Percentiles rank a stretch among this genome's conserved stretches.
phyloP scores from a whole-genome alignment of 805 yeast genomes.

The Candida montana region DNA sequence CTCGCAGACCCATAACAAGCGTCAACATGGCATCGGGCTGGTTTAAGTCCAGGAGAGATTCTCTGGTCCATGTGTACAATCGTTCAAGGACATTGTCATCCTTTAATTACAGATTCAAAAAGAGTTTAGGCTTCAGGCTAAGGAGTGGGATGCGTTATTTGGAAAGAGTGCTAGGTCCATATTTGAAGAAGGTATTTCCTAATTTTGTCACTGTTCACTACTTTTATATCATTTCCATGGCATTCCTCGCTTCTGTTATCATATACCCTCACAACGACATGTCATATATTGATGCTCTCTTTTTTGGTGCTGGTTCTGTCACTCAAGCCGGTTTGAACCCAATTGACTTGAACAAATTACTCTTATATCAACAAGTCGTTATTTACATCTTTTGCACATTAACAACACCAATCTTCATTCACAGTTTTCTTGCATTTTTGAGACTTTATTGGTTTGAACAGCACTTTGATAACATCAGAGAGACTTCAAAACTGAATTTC shows the following conservation, averaged over 20 bases:
- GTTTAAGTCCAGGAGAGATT: background rate
- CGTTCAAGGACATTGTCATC: slow-evolving; percentile 13
- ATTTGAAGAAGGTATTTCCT: slow-evolving; percentile 35
- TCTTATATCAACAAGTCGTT: slow-evolving; percentile 74
- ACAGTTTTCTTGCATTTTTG: slow-evolving; percentile 68
- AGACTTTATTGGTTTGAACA: slow-evolving; percentile 88
- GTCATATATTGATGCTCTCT: slow-evolving; percentile 72
- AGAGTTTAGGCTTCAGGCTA: slow-evolving; percentile 34
- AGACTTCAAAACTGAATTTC: slow-evolving; percentile 69
- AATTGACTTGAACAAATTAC: slow-evolving; percentile 55
- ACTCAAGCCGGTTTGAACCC: slow-evolving; percentile 95
- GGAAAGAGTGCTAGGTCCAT: slow-evolving; percentile 29
- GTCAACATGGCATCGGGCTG: background rate
- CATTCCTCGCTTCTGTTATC: slow-evolving; percentile 65
- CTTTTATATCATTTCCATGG: slow-evolving; percentile 55
- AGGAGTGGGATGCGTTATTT: slow-evolving; percentile 32
- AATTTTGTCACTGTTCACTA: slow-evolving; percentile 60
- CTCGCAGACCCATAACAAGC: too few species aligned
- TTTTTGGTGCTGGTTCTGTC: slow-evolving; percentile 67
- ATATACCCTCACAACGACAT: slow-evolving; percentile 68
- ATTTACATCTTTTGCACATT: slow-evolving; percentile 58
- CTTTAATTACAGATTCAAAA: slow-evolving; percentile 21
- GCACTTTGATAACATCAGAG: slow-evolving; percentile 76
- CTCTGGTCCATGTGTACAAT: slow-evolving; percentile 1
- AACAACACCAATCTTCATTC: slow-evolving; percentile 86